A percentile compares a stretch with the other conserved stretches of the same genome.
Evolutionary conservation across 1,139 yeast genomes (phyloP).

Genomic region (Candida smagusa): DNA sequence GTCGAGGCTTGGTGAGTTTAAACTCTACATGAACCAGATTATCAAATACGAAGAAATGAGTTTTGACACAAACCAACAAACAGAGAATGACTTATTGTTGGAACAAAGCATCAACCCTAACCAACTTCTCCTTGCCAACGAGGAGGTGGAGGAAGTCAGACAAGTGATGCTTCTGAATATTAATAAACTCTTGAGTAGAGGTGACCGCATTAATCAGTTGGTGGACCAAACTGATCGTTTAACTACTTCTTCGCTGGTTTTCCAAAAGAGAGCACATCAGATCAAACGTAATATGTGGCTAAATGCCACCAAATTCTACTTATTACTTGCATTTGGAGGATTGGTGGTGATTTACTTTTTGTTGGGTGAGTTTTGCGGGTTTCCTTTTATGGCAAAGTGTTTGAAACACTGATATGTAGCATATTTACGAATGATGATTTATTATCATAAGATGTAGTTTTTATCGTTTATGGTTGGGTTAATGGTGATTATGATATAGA

Average conservation of each 20-base stretch:
- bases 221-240: slow-evolving; percentile 81
- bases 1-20: slow-evolving; percentile 45
- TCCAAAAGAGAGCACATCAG: slow-evolving; percentile 66
- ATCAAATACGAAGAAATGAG: slow-evolving; percentile 49
- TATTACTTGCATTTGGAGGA: slow-evolving; percentile 22
- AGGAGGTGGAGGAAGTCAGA: slow-evolving; percentile 52
- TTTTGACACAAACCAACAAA: slow-evolving; percentile 31
- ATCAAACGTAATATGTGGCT: slow-evolving; percentile 70
- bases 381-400: slow-evolving; percentile 39
- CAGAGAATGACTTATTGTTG: slow-evolving; percentile 12
- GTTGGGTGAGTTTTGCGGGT: slow-evolving; percentile 51
- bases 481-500: too few species aligned
- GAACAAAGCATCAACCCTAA: slow-evolving; percentile 28
- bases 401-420: slow-evolving; percentile 2
- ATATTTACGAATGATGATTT: too few species aligned
- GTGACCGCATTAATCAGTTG: slow-evolving; percentile 70
- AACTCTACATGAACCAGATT: slow-evolving; percentile 50
- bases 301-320: slow-evolving; percentile 44
- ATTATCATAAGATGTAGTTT: too few species aligned
- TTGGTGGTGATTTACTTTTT: slow-evolving; percentile 35
- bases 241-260: slow-evolving; percentile 65
- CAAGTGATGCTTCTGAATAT: slow-evolving; percentile 68
- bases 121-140: slow-evolving; percentile 41
- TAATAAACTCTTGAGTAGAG: slow-evolving; percentile 68
- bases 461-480: too few species aligned